A percentile compares a stretch with the other conserved stretches of the same genome.
Conservation (phyloP, 345 rosid species). For the Laguncularia racemosa region DNA sequence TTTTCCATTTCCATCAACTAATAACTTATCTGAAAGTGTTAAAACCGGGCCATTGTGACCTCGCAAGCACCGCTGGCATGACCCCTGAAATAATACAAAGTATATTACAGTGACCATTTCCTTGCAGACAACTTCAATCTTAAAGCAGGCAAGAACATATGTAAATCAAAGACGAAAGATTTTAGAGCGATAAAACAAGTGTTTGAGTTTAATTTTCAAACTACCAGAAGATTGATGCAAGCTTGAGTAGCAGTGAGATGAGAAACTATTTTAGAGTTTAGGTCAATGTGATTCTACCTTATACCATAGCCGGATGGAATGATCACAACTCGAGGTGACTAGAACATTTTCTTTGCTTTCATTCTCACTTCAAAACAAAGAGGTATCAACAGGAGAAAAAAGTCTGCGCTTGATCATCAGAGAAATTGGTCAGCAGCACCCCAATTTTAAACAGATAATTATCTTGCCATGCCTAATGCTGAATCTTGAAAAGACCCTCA, state of each 20-base stretch:
- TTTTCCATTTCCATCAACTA: conserved; percentile 37
- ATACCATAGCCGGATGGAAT: conserved; percentile 62
- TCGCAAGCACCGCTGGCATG: conserved; percentile 47
- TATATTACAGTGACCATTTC: background rate
- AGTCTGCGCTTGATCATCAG: conserved; percentile 28
- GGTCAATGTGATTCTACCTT: conserved; percentile 36
- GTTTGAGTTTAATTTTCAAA: too few species aligned
- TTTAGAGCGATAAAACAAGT: too few species aligned
- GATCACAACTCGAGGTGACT: conserved; percentile 55
- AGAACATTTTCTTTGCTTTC: conserved; percentile 39
- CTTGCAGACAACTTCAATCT: too few species aligned
- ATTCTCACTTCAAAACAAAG: conserved; percentile 27
- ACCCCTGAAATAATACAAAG: conserved; percentile 28
- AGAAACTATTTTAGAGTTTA: background rate
- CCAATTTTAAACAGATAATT: background rate
- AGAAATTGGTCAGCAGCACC: conserved; percentile 2
- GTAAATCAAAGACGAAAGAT: too few species aligned
- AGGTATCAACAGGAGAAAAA: conserved; percentile 35
- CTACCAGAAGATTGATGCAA: too few species aligned
- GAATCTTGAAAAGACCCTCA: too few species aligned
- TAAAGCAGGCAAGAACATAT: too few species aligned
- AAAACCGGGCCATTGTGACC: conserved; percentile 55
- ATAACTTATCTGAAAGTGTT: conserved; percentile 48
- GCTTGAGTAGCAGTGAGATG: too few species aligned
- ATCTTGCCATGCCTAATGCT: too few species aligned